These are phyloP conservation scores for Colletotrichum sansevieriae DNA, from an alignment of 2,329 filamentous ascomycete genomes.

Conservation along the genomic window DNA sequence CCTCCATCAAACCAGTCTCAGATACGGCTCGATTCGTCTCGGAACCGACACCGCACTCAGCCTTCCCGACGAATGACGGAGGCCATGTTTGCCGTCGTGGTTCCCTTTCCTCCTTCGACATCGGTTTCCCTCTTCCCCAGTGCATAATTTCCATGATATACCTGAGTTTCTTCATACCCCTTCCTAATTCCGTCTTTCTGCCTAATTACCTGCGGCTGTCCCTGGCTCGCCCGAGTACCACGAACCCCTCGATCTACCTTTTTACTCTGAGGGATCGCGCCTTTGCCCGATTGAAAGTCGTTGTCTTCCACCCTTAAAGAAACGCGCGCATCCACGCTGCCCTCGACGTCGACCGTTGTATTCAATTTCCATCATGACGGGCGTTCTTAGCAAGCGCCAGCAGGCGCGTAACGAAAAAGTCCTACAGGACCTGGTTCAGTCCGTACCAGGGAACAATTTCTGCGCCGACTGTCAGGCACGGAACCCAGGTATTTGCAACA, in stretches of 20 bases:
- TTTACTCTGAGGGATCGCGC: constrained; percentile 21
- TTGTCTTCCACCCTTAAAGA: constrained; percentile 18
- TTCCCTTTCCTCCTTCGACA: constrained; percentile 37
- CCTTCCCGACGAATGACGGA: constrained; percentile 38
- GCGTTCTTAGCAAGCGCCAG: constrained; percentile 90
- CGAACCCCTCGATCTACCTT: constrained; percentile 37
- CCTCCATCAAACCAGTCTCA: constrained; percentile 15
- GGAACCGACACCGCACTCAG: constrained; percentile 28
- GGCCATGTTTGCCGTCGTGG: constrained; percentile 36
- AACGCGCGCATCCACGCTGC: background rate
- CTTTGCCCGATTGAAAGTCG: constrained; percentile 21
- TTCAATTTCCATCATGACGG: constrained; percentile 68
- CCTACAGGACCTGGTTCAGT: constrained; percentile 89
- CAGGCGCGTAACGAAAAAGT: constrained; percentile 96
- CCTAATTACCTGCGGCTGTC: constrained; percentile 18
- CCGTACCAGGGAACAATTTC: constrained; percentile 86
- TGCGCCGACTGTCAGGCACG: constrained; percentile 94
- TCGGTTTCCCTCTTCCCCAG: constrained; percentile 33
- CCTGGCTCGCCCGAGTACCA: constrained; percentile 24
- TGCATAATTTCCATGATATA: constrained; percentile 39
- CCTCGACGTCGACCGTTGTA: constrained; percentile 31
- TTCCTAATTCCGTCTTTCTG: constrained; percentile 27
- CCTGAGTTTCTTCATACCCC: constrained; percentile 22
- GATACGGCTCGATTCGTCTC: constrained; percentile 22
- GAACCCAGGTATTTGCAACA: constrained; percentile 79